phyloP scores from a whole-genome alignment of 83 land plant genomes.

The Thuja plicata region DNA sequence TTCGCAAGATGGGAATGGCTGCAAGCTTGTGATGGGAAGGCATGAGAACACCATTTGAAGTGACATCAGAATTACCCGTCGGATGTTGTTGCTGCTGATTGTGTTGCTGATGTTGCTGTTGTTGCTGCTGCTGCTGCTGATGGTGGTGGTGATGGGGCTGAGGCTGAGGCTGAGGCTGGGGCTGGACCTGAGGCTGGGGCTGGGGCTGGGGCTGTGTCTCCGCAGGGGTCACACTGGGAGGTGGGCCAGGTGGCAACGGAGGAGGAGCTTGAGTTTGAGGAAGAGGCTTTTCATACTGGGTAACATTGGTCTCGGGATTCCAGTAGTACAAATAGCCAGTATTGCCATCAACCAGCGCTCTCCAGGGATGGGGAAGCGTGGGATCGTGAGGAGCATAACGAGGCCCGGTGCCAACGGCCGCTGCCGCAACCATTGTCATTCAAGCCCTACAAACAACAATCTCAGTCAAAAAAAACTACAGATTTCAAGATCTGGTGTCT shows the following conservation, averaged over 20 bases:
- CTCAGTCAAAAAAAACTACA: neutral
- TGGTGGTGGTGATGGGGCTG: neutral
- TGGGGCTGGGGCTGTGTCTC: neutral
- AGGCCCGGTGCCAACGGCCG: constrained; percentile 23
- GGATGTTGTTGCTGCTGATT: neutral
- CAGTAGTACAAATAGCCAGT: constrained; percentile 87
- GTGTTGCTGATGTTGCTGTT: no score
- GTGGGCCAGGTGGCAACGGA: constrained; percentile 29
- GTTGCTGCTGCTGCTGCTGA: no score
- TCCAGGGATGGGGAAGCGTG: constrained; percentile 87
- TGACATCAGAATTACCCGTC: neutral
- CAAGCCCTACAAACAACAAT: neutral
- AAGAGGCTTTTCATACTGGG: constrained; percentile 83
- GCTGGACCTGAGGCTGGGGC: neutral
- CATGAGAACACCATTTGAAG: neutral
- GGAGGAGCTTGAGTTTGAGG: constrained; percentile 20
- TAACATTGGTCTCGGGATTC: constrained; percentile 86
- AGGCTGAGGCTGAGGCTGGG: neutral
- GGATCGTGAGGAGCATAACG: constrained; percentile 86
- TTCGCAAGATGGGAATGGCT: neutral
- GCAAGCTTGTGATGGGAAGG: neutral
- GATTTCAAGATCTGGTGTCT: neutral
- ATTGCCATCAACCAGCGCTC: constrained; percentile 74
- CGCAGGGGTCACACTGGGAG: constrained; percentile 7
- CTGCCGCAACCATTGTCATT: constrained; percentile 11